Evolutionary conservation across 768 basidiomycete species (phyloP), one percentile per base, ranked within the genome.

Genomic region (Sistotremastrum niveocremeum): DNA sequence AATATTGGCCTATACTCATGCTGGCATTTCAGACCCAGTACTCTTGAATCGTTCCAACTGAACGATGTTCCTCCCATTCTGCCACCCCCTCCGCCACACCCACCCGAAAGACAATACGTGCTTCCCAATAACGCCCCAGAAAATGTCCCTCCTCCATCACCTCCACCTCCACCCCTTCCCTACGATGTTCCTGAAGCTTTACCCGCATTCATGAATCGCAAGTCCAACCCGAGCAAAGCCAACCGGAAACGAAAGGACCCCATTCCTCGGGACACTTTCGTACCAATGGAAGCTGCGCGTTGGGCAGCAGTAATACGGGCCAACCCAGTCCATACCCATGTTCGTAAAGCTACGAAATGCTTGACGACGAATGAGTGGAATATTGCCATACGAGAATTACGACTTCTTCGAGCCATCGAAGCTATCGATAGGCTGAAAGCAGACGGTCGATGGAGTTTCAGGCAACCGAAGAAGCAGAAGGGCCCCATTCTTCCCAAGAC

Each of bases 391-490:
- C 67, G 72, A 11, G 93, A 97, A 57, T 57, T 94, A 48, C 72
- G 81, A 49, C 70, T 93, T 34, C 62, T 84, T 33, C 77, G 86
- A 37, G 78, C 88, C 1, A 70, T 95, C 51, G 88, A 93, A 41
- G 74, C 83, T 7, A 79, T 99, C 41, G 91, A 98, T 49, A 61
- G 67, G 31, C 71, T 97, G 48, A 93, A 95, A 61, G 72, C 76
- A 30, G 74, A 73, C 7, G 81, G 80, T 3, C 69, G 77, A 34
- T 99, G 95, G 94, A 84, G 84, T 52, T 87, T 94, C 55, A 68
- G 94, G 44, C 95, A 99, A 57, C 90, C 91, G 7, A 97, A 94
- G 64, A 94, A 91, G 62, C 87, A 93, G 57, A 72, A 85, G 48
- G 83, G 79, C 31, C 71, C 90, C 11, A 79, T 81, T 20, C 53